phyloP scores from a whole-genome alignment of 208 protist species.

The Angomonas deanei region DNA sequence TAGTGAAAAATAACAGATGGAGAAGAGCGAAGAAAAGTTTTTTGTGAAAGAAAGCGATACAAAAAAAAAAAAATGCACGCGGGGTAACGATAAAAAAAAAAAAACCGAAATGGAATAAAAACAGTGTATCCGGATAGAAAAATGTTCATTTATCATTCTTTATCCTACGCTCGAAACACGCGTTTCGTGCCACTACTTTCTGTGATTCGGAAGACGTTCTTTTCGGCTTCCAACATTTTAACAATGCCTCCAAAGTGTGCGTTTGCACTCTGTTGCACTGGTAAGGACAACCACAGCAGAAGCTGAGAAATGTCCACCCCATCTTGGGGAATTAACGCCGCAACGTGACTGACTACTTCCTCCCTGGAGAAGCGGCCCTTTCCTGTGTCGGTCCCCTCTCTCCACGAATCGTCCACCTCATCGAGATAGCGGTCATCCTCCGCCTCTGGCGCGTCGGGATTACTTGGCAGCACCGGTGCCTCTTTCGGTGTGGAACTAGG shows the following conservation, averaged over 20 bases:
- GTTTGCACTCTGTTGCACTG: slow-evolving; percentile 61
- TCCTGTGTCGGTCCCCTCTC: slow-evolving; percentile 22
- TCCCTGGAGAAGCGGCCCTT: background rate
- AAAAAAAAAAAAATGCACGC: background rate
- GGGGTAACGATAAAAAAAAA: background rate
- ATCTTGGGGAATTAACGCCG: slow-evolving; percentile 39
- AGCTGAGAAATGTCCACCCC: slow-evolving; percentile 65
- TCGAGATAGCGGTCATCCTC: background rate
- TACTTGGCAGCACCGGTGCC: background rate
- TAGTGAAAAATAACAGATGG: background rate
- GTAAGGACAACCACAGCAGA: slow-evolving; percentile 67
- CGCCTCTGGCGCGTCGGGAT: background rate
- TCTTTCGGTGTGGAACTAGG: background rate
- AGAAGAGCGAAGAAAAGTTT: slow-evolving; percentile 1
- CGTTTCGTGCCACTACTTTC: background rate
- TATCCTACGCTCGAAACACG: background rate
- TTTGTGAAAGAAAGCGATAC: background rate
- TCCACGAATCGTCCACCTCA: slow-evolving; percentile 34
- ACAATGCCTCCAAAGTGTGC: slow-evolving; percentile 52
- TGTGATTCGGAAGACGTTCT: background rate
- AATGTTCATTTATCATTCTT: background rate
- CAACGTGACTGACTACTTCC: slow-evolving; percentile 38
- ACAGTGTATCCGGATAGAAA: slow-evolving; percentile 1
- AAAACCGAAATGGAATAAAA: background rate
- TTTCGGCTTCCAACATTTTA: background rate